Evolutionary conservation across 495 filamentous ascomycete species (phyloP).

Genomic region (Clavariopsis aquatica): DNA sequence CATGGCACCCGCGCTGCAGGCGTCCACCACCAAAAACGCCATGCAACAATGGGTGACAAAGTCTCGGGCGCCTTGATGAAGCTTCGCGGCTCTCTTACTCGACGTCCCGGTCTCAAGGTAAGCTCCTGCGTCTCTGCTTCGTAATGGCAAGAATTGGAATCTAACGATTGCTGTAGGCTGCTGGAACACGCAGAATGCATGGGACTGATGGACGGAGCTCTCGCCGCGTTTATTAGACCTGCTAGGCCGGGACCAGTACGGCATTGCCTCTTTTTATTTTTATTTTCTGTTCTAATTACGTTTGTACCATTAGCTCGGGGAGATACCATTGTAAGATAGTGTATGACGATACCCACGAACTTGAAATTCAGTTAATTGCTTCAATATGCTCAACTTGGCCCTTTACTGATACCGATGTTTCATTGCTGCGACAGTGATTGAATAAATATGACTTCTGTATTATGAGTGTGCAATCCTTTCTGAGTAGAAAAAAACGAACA

Average conservation of each 20-base stretch:
- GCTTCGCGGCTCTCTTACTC: slow-evolving; percentile 63
- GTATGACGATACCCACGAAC: slow-evolving; percentile 28
- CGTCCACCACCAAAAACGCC: slow-evolving; percentile 56
- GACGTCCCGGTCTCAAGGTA: slow-evolving; percentile 65
- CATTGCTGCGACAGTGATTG: too few species aligned
- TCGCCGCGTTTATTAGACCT: slow-evolving; percentile 6
- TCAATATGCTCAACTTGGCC: background rate
- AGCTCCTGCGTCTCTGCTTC: slow-evolving; percentile 14
- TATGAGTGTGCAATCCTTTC: too few species aligned
- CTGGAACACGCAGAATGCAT: slow-evolving; percentile 69
- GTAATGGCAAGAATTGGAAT: background rate
- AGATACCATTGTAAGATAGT: slow-evolving; percentile 28
- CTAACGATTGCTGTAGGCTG: slow-evolving; percentile 54
- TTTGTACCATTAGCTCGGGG: slow-evolving; percentile 15
- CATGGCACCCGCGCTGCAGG: slow-evolving; percentile 3
- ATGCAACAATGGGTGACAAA: slow-evolving; percentile 64
- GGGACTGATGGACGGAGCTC: slow-evolving; percentile 66
- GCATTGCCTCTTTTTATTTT: too few species aligned
- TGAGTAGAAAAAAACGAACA: too few species aligned
- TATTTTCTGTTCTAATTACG: background rate
- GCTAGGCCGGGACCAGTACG: too few species aligned
- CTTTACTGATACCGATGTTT: background rate
- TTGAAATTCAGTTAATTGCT: background rate
- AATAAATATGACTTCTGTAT: background rate
- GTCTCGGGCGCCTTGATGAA: slow-evolving; percentile 67